Percentiles rank a stretch among this genome's conserved stretches.
phyloP scores from a whole-genome alignment of 2,329 filamentous ascomycete genomes.

The Fusarium armeniacum region DNA sequence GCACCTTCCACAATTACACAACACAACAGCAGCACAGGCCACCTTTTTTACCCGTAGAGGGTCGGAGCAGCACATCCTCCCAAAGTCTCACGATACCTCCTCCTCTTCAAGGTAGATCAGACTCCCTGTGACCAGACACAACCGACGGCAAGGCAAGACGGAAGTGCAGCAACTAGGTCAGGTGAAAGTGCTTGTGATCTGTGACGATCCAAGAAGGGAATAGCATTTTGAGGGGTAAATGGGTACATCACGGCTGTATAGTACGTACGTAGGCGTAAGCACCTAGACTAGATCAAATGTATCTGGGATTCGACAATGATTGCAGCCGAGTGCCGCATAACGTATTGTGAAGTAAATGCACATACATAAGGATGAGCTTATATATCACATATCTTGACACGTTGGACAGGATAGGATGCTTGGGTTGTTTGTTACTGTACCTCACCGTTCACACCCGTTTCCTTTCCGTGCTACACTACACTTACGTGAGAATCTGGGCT shows the following conservation, averaged over 20 bases:
- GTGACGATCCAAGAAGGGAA: conserved; percentile 33
- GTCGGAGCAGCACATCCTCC: background rate
- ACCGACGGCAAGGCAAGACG: conserved; percentile 13
- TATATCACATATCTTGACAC: conserved; percentile 8
- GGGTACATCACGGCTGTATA: background rate
- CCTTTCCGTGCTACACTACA: conserved; percentile 10
- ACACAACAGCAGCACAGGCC: conserved; percentile 11
- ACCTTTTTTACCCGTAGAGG: conserved; percentile 8
- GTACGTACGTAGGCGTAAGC: background rate
- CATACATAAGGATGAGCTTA: background rate
- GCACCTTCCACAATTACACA: conserved; percentile 24
- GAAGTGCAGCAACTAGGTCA: conserved; percentile 33
- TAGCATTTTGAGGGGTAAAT: conserved; percentile 43
- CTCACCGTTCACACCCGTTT: conserved; percentile 33
- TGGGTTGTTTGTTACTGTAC: conserved; percentile 4
- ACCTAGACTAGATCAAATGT: conserved; percentile 1
- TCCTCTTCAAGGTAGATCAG: conserved; percentile 7
- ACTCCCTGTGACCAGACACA: conserved; percentile 16
- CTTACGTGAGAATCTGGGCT: conserved; percentile 44
- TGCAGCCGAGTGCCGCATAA: conserved; percentile 35
- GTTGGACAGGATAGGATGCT: background rate
- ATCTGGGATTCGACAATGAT: conserved; percentile 23
- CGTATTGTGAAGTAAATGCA: conserved; percentile 4
- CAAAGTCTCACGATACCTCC: conserved; percentile 3
- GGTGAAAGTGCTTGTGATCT: conserved; percentile 44